Conservation (phyloP, 2,329 filamentous ascomycete species). For the Coleophoma cylindrospora region DNA sequence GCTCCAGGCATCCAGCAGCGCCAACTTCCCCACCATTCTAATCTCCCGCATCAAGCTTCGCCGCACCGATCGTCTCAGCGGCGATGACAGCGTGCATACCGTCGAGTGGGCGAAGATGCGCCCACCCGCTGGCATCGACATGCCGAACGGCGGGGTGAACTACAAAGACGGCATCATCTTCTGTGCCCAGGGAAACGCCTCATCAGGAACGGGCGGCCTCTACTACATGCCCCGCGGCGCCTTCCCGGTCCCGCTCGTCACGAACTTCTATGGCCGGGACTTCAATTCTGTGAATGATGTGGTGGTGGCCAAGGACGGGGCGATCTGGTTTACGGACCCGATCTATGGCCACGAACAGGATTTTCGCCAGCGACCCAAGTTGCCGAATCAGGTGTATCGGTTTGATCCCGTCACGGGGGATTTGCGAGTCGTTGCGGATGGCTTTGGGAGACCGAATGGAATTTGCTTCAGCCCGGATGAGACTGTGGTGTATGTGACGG, state of each 20-base stretch:
- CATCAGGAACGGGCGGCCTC: slow-evolving; percentile 18
- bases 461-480: slow-evolving; percentile 28
- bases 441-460: slow-evolving; percentile 35
- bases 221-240: slow-evolving; percentile 20
- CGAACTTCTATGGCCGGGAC: slow-evolving; percentile 36
- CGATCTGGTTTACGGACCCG: slow-evolving; percentile 46
- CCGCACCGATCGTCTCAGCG: slow-evolving; percentile 17
- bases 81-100: slow-evolving; percentile 21
- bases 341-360: slow-evolving; percentile 37
- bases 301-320: slow-evolving; percentile 31
- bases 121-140: slow-evolving; percentile 35
- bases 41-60: slow-evolving; percentile 37
- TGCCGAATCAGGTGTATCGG: slow-evolving; percentile 44
- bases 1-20: slow-evolving; percentile 30
- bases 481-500: slow-evolving; percentile 37
- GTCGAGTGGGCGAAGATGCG: slow-evolving; percentile 27
- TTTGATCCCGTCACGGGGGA: slow-evolving; percentile 35
- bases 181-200: slow-evolving; percentile 33
- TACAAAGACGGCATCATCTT: slow-evolving; percentile 38
- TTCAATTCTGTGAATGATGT: slow-evolving; percentile 44
- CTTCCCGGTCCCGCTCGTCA: slow-evolving; percentile 28
- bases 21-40: slow-evolving; percentile 35
- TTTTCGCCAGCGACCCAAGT: slow-evolving; percentile 35
- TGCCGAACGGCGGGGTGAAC: slow-evolving; percentile 35
- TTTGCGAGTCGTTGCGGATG: slow-evolving; percentile 42